Evolutionary conservation across 2,329 filamentous ascomycete genomes (phyloP).

Genomic region (Beauveria brongniartii): DNA sequence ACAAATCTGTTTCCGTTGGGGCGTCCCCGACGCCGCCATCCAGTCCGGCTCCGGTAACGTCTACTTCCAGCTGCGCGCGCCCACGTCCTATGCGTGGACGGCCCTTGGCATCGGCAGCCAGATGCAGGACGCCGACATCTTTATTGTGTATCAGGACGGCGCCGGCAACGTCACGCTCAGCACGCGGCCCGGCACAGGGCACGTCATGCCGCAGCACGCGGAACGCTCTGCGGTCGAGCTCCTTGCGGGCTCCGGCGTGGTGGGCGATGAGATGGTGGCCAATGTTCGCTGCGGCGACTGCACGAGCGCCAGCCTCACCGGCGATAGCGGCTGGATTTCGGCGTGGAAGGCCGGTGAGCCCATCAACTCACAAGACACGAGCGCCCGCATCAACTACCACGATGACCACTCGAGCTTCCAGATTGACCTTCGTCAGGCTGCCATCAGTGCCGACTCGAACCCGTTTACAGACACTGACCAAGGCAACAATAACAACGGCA

Average conservation of each 20-base stretch:
- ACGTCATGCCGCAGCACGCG: conserved; percentile 41
- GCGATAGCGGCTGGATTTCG: conserved; percentile 41
- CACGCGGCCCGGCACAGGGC: conserved; percentile 39
- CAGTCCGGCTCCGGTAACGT: conserved; percentile 44
- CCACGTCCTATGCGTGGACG: conserved; percentile 46
- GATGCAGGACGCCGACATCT: conserved; percentile 53
- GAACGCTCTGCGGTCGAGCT: conserved; percentile 39
- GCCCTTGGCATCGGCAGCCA: conserved; percentile 45
- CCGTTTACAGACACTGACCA: conserved; percentile 34
- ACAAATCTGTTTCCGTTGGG: conserved; percentile 48
- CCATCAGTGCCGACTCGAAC: conserved; percentile 39
- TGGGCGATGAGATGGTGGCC: conserved; percentile 45
- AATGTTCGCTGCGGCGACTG: conserved; percentile 51
- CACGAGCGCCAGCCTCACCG: conserved; percentile 34
- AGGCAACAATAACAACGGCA: background rate
- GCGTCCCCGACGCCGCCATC: conserved; percentile 42
- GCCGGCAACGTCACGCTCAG: conserved; percentile 54
- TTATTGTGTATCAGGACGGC: conserved; percentile 54
- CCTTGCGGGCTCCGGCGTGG: conserved; percentile 50
- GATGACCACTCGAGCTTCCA: conserved; percentile 34
- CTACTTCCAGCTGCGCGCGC: conserved; percentile 53
- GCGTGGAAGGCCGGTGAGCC: conserved; percentile 43
- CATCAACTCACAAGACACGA: conserved; percentile 33
- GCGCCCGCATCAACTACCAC: conserved; percentile 37
- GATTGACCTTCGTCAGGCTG: conserved; percentile 41